Percentiles rank a stretch among this genome's conserved stretches.
Conservation (phyloP, 306 rosid genomes). For the Comarum palustre region DNA sequence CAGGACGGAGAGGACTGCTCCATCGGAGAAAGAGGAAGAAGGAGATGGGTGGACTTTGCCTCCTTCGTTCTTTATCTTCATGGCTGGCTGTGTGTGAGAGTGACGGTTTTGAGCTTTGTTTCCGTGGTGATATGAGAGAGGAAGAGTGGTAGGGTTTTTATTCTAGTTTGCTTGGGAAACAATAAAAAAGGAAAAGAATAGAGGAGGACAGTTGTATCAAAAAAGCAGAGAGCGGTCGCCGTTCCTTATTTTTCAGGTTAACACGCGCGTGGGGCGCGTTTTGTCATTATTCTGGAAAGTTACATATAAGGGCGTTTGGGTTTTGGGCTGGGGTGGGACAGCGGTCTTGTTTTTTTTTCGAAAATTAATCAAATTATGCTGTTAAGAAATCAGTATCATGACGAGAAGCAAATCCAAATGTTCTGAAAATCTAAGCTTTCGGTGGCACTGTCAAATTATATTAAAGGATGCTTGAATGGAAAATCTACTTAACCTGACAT, state of each 20-base stretch:
- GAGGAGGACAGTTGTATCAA: neutral
- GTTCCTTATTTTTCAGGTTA: conserved; percentile 13
- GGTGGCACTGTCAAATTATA: neutral
- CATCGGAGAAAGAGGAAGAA: conserved; percentile 29
- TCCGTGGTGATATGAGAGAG: neutral
- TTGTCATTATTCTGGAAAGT: neutral
- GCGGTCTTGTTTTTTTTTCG: neutral
- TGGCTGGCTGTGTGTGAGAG: neutral
- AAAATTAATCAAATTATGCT: neutral
- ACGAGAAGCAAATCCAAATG: neutral
- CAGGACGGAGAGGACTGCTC: conserved; percentile 36
- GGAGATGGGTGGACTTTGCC: conserved; percentile 67
- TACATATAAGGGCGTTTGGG: neutral
- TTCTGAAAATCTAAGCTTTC: neutral
- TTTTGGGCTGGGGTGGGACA: neutral
- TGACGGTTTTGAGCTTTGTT: neutral
- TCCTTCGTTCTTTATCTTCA: conserved; percentile 64
- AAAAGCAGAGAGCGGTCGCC: conserved; percentile 2
- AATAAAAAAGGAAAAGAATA: neutral
- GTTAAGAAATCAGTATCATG: neutral
- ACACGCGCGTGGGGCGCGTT: conserved; percentile 5
- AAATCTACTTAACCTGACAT: neutral
- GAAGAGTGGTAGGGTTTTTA: no score
- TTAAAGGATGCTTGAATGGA: neutral
- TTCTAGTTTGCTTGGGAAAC: neutral